These are phyloP conservation scores for Pyrenula aspistea DNA, from an alignment of 495 filamentous ascomycete genomes.

Conservation along the genomic window DNA sequence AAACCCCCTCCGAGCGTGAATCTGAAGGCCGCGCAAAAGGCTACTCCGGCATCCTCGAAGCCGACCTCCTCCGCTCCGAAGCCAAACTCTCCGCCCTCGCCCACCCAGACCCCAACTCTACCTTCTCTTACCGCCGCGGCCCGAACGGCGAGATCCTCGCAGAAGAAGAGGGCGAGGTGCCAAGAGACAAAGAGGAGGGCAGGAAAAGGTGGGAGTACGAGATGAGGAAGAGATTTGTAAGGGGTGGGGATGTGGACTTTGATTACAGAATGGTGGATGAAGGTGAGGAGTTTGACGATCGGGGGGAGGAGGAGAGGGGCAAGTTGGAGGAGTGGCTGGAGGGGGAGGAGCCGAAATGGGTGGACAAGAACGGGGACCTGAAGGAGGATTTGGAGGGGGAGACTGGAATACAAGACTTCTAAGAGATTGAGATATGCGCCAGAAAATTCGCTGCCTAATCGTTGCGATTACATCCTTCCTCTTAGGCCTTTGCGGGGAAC, in stretches of 20 bases:
- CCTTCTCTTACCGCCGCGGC: slow-evolving; percentile 32
- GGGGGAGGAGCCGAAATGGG: slow-evolving; percentile 58
- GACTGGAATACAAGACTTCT: slow-evolving; percentile 78
- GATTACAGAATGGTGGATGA: slow-evolving; percentile 58
- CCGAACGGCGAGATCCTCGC: slow-evolving; percentile 42
- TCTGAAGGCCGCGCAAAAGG: slow-evolving; percentile 58
- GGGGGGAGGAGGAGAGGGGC: slow-evolving; percentile 41
- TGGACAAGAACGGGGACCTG: slow-evolving; percentile 29
- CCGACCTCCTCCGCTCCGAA: slow-evolving; percentile 60
- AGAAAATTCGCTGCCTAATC: no score
- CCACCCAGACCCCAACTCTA: slow-evolving; percentile 39
- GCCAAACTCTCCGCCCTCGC: slow-evolving; percentile 53
- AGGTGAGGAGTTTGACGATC: slow-evolving; percentile 58
- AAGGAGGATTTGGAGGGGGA: slow-evolving; percentile 41
- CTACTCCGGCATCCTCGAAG: slow-evolving; percentile 60
- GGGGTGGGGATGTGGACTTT: slow-evolving; percentile 63
- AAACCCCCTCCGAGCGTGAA: slow-evolving; percentile 59
- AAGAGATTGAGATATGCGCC: no score
- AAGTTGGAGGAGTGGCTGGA: slow-evolving; percentile 62
- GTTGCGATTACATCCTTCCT: no score
- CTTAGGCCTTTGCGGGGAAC: no score
- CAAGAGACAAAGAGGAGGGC: slow-evolving; percentile 52
- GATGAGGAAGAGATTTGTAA: slow-evolving; percentile 57
- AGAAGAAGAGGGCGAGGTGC: slow-evolving; percentile 45
- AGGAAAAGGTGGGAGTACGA: slow-evolving; percentile 52